Percentiles rank a stretch among this genome's conserved stretches.
phyloP scores from a whole-genome alignment of 2,329 filamentous ascomycete species.

The Aotearoamyces nothofagi region DNA sequence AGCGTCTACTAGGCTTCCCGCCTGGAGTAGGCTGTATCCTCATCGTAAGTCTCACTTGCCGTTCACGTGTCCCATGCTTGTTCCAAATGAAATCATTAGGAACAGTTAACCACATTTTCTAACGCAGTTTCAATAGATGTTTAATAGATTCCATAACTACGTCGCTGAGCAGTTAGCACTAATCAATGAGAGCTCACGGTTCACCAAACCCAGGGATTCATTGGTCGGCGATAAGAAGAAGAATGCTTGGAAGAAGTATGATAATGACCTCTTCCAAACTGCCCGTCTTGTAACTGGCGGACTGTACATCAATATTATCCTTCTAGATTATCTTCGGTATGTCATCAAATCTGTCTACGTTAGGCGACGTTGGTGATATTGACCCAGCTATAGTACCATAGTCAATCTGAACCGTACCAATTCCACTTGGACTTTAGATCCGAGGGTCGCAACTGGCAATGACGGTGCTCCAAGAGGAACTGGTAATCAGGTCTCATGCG shows the following conservation, averaged over 20 bases:
- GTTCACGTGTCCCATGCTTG: no score
- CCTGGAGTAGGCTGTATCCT: conserved; percentile 55
- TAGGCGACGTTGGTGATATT: no score
- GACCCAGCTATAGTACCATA: no score
- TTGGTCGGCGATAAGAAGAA: conserved; percentile 32
- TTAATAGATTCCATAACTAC: conserved; percentile 76
- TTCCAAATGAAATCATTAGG: no score
- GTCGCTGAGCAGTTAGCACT: conserved; percentile 60
- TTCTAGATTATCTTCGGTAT: conserved; percentile 28
- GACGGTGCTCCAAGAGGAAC: conserved; percentile 53
- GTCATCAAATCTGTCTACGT: no score
- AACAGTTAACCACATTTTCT: no score
- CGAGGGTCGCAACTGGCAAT: conserved; percentile 51
- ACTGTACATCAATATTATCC: conserved; percentile 63
- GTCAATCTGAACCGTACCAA: conserved; percentile 10
- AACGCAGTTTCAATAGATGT: no score
- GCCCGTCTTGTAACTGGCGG: conserved; percentile 57
- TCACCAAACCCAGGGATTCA: conserved; percentile 42
- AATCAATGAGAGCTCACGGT: conserved; percentile 72
- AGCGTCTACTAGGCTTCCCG: conserved; percentile 51
- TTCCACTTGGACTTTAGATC: conserved; percentile 62
- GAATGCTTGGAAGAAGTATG: conserved; percentile 48
- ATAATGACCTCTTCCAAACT: conserved; percentile 66
- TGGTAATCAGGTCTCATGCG: conserved; percentile 69
- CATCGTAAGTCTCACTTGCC: no score